Evolutionary conservation across 2,329 filamentous ascomycete genomes (phyloP).

Genomic region (Colletotrichum orchidophilum): DNA sequence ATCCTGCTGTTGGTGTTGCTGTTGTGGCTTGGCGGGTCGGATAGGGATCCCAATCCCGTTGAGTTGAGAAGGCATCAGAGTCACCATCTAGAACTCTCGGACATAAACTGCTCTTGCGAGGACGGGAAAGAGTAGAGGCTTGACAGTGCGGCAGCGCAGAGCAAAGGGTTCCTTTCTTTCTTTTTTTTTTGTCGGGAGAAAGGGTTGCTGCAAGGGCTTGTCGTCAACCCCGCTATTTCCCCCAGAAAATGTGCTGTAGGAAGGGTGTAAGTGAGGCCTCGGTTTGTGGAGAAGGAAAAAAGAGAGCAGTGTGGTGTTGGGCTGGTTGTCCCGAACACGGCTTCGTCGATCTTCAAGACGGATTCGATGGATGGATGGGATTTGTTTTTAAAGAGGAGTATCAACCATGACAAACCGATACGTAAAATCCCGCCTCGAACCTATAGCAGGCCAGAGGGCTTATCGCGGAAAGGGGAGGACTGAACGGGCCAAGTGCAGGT

Average conservation of each 20-base stretch:
- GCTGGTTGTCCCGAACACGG: conserved; percentile 22
- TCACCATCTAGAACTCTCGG: conserved; percentile 32
- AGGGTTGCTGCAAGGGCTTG: conserved; percentile 28
- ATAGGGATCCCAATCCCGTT: conserved; percentile 45
- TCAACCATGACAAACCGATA: conserved; percentile 30
- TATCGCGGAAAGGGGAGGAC: conserved; percentile 30
- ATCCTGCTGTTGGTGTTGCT: conserved; percentile 18
- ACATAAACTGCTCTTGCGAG: conserved; percentile 20
- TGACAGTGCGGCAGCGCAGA: conserved; percentile 2
- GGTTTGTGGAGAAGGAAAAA: conserved; percentile 24
- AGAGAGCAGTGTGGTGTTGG: conserved; percentile 16
- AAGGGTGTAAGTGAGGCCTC: conserved; percentile 32
- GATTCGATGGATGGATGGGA: conserved; percentile 15
- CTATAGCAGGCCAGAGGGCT: conserved; percentile 26
- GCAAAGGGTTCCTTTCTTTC: conserved; percentile 7
- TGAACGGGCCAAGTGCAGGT: conserved; percentile 30
- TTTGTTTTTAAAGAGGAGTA: conserved; percentile 21
- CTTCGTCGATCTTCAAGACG: background rate
- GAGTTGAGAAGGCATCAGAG: conserved; percentile 45
- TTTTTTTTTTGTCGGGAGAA: conserved; percentile 12
- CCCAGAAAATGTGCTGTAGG: conserved; percentile 29
- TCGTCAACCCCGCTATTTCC: conserved; percentile 35
- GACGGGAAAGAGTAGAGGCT: conserved; percentile 26
- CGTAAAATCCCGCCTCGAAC: conserved; percentile 19
- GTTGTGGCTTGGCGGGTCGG: conserved; percentile 45